Conservation (phyloP, 2,329 filamentous ascomycete species). For the Claviceps cyperi region DNA sequence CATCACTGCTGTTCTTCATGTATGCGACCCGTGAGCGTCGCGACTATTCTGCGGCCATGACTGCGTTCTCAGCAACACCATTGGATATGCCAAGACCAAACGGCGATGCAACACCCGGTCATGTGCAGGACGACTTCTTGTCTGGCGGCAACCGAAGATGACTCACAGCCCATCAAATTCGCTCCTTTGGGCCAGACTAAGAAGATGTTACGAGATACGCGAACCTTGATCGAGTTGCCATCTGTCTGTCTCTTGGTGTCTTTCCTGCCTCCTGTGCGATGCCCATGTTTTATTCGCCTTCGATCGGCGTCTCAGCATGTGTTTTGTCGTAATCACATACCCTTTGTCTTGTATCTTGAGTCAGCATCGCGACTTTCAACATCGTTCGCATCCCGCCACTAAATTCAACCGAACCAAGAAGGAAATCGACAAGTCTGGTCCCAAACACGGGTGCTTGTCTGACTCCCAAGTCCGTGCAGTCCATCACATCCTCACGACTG, state of each 20-base stretch:
- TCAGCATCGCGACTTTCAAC: not conserved
- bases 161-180: not conserved
- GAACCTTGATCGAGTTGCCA: not conserved
- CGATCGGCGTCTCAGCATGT: not conserved
- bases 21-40: constrained; percentile 1
- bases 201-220: not conserved
- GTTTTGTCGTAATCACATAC: not conserved
- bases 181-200: not conserved
- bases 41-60: constrained; percentile 12
- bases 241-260: not conserved
- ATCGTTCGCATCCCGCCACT: not conserved
- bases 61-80: constrained; percentile 5
- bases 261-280: not conserved
- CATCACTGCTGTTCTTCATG: not conserved
- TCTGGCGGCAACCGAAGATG: not conserved
- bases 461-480: constrained; percentile 33
- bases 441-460: constrained; percentile 29
- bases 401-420: not conserved
- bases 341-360: not conserved
- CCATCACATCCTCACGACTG: constrained; percentile 29
- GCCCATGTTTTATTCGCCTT: not conserved
- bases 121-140: not conserved
- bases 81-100: not conserved
- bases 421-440: constrained; percentile 8
- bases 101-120: not conserved